Base-by-base conservation (phyloP, 352 stramenopile genomes). In the Phytophthora rubi region DNA sequence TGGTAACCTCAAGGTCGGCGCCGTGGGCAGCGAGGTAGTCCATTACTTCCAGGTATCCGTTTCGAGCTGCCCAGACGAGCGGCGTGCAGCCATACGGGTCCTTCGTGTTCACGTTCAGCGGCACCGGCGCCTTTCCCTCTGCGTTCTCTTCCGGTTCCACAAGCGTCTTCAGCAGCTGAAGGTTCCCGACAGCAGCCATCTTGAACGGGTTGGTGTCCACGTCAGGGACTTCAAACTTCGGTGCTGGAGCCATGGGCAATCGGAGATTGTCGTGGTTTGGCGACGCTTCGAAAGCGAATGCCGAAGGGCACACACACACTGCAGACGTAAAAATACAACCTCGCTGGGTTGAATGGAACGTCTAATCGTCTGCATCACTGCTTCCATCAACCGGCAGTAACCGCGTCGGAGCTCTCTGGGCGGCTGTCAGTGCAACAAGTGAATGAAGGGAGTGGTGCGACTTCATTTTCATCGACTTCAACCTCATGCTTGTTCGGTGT, bases 201-300 rank as follows among this genome's bases (percentile, higher is more conserved):
- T 96, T 96, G 64, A 92, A 95, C 48, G 86, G 89, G 49, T 96
- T 95, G 30, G 78, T 87, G 65, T 96, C 89, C 55, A 95, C 83
- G 18, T 92, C 87, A 0, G 86, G 84, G 56, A 92, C 63, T 70
- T 96, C 85, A 53, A 88, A 77, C 77, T 94, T 95, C n/a, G 70
- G 39, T 33, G 61, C 53, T 49, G 77, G 52, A 48, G 76, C 16
- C 74, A 80, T 80, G 39, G 26, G 10, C 2, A 8, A 32, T 45
- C 28, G 12, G 28, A 13, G 2, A 51, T 33, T 18, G 47, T 33
- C 15, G 2, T 52, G 16, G n/a, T 63, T 35, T 32, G 18, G 39
- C 21, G 68, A 71, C 62, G 54, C 45, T 70, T 71, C 52, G 59
- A 59, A 3, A 42, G 32, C 16, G 16, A 48, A 48, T 18, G 42